phyloP scores from a whole-genome alignment of 768 basidiomycete species.

The Suillus americanus region DNA sequence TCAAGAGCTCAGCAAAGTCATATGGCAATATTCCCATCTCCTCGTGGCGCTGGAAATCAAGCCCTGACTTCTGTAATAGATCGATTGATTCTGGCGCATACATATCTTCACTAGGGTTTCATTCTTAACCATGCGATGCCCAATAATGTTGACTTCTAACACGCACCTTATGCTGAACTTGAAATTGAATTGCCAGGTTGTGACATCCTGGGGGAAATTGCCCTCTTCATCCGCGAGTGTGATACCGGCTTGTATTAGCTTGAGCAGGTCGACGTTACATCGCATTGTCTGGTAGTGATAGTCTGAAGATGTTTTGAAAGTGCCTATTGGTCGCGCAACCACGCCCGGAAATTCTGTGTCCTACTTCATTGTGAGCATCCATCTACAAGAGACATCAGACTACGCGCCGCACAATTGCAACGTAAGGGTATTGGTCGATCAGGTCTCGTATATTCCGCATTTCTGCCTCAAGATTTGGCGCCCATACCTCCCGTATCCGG shows the following conservation, averaged over 20 bases:
- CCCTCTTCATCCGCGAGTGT: slow-evolving; percentile 95
- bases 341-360: slow-evolving; percentile 99
- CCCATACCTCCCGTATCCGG: slow-evolving; percentile 95
- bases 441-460: slow-evolving; percentile 85
- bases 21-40: slow-evolving; percentile 90
- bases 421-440: slow-evolving; percentile 89
- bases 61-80: slow-evolving; percentile 88
- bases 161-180: slow-evolving; percentile 82
- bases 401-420: slow-evolving; percentile 76
- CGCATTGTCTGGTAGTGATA: slow-evolving; percentile 99
- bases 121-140: not conserved
- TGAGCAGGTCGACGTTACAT: slow-evolving; percentile 97
- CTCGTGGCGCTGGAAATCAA: slow-evolving; percentile 93
- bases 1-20: slow-evolving; percentile 95
- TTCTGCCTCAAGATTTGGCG: slow-evolving; percentile 87
- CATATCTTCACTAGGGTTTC: slow-evolving; percentile 82
- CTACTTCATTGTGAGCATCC: slow-evolving; percentile 43
- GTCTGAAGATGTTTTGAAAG: slow-evolving; percentile 95
- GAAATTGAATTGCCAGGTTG: slow-evolving; percentile 99
- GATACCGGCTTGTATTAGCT: slow-evolving; percentile 96
- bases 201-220: slow-evolving; percentile 83
- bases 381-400: slow-evolving; percentile 16
- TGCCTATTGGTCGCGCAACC: slow-evolving; percentile 94
- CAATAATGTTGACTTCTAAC: not conserved
- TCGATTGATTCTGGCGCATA: slow-evolving; percentile 98